Evolutionary conservation across 2,329 filamentous ascomycete genomes (phyloP), one percentile per base, ranked within the genome.

Genomic region (Penicillium sp.): DNA sequence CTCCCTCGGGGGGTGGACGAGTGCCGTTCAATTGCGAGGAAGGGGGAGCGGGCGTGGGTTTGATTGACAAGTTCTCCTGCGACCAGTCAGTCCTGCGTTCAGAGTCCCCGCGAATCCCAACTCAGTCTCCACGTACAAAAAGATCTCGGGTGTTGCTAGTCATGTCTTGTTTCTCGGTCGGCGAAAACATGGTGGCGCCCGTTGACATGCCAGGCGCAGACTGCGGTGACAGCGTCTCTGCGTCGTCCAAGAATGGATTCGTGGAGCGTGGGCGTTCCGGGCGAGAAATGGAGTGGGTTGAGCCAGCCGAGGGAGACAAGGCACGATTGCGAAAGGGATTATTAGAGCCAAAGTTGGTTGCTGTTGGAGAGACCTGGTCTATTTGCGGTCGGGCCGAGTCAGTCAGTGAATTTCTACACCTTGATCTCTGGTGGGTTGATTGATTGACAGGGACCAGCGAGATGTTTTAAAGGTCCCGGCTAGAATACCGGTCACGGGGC

Each of bases 231-330:
- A 73, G 54, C 5, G 70, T 62, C 40, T 80, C 78, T 6, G 69
- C 69, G 27, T 79, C 78, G 68, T 83, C 84, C 54, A 88, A 75
- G 69, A 89, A 89, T 27, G 86, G 86, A 66, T 89, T 89, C 47
- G 82, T 85, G 54, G 85, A 86, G 56, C 79, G 75, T 47, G 82
- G 83, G 63, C 82, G 80, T 61, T 79, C 73, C 56, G 77, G 73
- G 43, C 66, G 72, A 55, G 62, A 59, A 33, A 57, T 72, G 49
- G 67, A 66, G 54, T 67, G 66, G 53, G 68, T 69, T 54, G 73
- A 70, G 47, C 67, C 66, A 50, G 66, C 67, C 4, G 75, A 63
- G 16, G 76, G 77, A 36, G 78, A 79, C 43, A 77, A 62, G 18
- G 78, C 73, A 56, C 78, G 78, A 62, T 81, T 82, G 65, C 80